These are phyloP conservation scores for Chrysoporthe deuterocubensis DNA, from an alignment of 2,329 filamentous ascomycete genomes.

Conservation along the genomic window DNA sequence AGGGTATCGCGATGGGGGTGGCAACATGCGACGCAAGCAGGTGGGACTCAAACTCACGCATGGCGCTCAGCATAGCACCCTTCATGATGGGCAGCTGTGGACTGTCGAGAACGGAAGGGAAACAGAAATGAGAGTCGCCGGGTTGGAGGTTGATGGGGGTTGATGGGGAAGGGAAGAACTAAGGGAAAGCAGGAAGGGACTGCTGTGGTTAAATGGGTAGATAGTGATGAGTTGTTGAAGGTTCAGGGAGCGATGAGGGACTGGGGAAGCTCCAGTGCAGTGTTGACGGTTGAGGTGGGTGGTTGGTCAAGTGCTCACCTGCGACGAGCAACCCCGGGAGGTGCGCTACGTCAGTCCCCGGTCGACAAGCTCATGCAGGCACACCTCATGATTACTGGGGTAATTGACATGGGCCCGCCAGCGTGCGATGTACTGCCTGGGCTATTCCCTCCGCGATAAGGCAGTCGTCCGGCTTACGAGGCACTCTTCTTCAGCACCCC, in stretches of 20 bases:
- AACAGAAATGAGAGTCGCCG: conserved; percentile 6
- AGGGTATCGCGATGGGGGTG: conserved; percentile 9
- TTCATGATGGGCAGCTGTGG: conserved; percentile 71
- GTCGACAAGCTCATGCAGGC: conserved; percentile 1
- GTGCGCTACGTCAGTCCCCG: conserved; percentile 21
- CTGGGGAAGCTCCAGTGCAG: conserved; percentile 22
- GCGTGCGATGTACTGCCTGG: no score
- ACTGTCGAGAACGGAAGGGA: neutral
- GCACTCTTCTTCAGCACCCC: neutral
- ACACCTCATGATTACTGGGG: conserved; percentile 10
- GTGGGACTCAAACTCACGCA: conserved; percentile 26
- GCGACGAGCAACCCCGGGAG: conserved; percentile 14
- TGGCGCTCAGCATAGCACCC: conserved; percentile 72
- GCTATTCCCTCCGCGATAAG: neutral
- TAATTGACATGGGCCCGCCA: conserved; percentile 10
- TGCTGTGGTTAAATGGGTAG: conserved; percentile 13
- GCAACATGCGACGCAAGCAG: conserved; percentile 17
- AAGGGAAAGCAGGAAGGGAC: conserved; percentile 14
- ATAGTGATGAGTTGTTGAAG: conserved; percentile 8
- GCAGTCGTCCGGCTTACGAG: conserved; percentile 14
- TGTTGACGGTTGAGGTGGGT: neutral
- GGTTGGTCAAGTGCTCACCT: conserved; percentile 19
- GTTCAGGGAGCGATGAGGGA: conserved; percentile 9
- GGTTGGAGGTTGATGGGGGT: conserved; percentile 10
- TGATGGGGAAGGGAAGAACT: conserved; percentile 8